Evolutionary conservation across 768 basidiomycete species (phyloP).

Genomic region (Suillus alpinus): DNA sequence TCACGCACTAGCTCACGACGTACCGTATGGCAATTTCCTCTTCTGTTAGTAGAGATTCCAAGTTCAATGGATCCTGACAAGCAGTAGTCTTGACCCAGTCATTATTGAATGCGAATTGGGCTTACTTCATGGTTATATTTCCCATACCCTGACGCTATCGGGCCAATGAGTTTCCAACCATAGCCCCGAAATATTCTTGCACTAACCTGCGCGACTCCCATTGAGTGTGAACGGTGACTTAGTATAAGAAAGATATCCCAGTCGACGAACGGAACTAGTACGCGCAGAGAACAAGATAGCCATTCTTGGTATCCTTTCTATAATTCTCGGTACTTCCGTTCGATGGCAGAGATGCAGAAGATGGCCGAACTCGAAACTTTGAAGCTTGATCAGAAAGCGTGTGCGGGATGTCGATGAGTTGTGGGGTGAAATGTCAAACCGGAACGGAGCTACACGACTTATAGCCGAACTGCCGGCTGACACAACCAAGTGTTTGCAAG

Average conservation of each 20-base stretch:
- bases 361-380: background rate
- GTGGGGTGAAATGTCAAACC: background rate
- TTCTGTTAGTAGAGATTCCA: slow-evolving; percentile 79
- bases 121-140: slow-evolving; percentile 23
- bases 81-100: background rate
- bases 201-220: background rate
- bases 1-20: slow-evolving; percentile 12
- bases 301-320: background rate
- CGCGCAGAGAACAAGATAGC: background rate
- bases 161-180: background rate
- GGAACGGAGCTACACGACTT: background rate
- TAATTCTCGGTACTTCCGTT: background rate
- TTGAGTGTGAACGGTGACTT: background rate
- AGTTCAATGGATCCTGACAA: slow-evolving; percentile 74
- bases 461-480: background rate
- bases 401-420: background rate
- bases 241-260: background rate
- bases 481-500: background rate
- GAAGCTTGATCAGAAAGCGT: background rate
- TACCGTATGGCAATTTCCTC: slow-evolving; percentile 90
- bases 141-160: slow-evolving; percentile 17
- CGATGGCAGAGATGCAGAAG: background rate
- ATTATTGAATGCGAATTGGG: background rate
- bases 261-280: background rate
- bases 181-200: background rate